Base-by-base conservation (phyloP, 164 flowering plant species). In the Buxus sempervirens region DNA sequence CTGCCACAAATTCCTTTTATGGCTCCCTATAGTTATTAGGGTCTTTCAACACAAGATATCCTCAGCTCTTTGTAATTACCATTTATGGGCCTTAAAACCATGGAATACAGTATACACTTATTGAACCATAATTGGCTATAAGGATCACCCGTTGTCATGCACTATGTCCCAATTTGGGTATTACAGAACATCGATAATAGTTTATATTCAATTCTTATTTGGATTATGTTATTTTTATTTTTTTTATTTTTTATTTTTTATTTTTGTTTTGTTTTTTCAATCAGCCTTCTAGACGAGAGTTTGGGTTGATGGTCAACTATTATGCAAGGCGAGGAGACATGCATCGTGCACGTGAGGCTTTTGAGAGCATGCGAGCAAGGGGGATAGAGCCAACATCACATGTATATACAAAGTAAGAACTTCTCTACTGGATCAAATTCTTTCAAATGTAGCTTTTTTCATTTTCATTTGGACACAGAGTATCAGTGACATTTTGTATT, bases 281-380 rank as follows among this genome's bases (percentile, higher is more conserved):
- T 63, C 82, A 94, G 98, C 98, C 99, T 73, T 89, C 99, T 61
- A 86, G 98, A 74, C 86, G 76, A 78, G 99, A 95, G 79, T 92
- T 83, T 81, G 96, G 96, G 2, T 67, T 92, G 83, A 83, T 95
- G 97, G 89, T 90, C 63, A 89, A 77, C 64, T 95, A 82, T 77
- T 95, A 95, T 77, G 99, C 86, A 71, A 88, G 91, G 72, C 76
- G 99, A 62, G 98, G 99, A 13, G 99, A 95, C 72, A 80, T 89
- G 88, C 93, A 95, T 76, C 90, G 82, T 66, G 99, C 99, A 36
- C 96, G 99, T 72, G 88, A 85, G 78, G 78, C 88, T 54, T 95
- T 95, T 80, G 99, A 95, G 76, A 87, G 85, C 73, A 95, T 95
- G 99, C 83, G 98, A 36, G 97, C 93, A 58, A 84, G 96, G 68